Base-by-base conservation (phyloP, 192 early-diverging fungal species). In the Rhizophagus sp. region DNA sequence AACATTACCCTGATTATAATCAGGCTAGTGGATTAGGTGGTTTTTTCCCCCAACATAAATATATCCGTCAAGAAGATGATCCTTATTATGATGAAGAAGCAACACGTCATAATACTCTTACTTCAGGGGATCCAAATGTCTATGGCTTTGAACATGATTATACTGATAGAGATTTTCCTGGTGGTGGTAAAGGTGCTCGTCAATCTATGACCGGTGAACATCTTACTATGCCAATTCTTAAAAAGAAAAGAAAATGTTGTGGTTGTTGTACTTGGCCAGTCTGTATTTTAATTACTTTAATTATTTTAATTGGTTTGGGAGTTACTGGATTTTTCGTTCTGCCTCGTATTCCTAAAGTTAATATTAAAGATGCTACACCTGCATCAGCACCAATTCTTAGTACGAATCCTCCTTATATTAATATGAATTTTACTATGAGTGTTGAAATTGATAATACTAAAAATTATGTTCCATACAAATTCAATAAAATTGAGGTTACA, bases 391-490 rank as follows among this genome's bases (percentile, higher is more conserved):
- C 75, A 62, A 19, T 13, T 8, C 25, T 76, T 15, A 63, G 3
- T 61, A 15, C 7, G 3, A 19, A 62, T 61, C 52, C 52, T 61
- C 34, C 75, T 30, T 33, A 15, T 17, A 64, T 76, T 22, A 7
- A 64, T 25, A 76, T 76, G 75, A 34, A 36, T 44, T 76, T 76
- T 63, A 63, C 5, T 76, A 19, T 76, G 12, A 6, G 4, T 8
- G 6, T 63, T 17, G 24, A 76, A 63, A 62, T 76, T 33, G n/a
- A 64, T 41, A 76, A 76, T 64, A 13, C 17, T n/a, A 62, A 33
- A 41, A 76, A 76, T 63, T 76, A 49, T 49, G 36, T 76, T 39
- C 75, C 75, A 34, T 41, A 62, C 11, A 76, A 33, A 76, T 76
- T 76, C 33, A 76, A 76, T 36, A 76, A 39, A 41, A 64, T 76